Percentiles rank a stretch among this genome's conserved stretches.
phyloP scores from a whole-genome alignment of 2,329 filamentous ascomycete species.

The Pezicula radicicola region DNA sequence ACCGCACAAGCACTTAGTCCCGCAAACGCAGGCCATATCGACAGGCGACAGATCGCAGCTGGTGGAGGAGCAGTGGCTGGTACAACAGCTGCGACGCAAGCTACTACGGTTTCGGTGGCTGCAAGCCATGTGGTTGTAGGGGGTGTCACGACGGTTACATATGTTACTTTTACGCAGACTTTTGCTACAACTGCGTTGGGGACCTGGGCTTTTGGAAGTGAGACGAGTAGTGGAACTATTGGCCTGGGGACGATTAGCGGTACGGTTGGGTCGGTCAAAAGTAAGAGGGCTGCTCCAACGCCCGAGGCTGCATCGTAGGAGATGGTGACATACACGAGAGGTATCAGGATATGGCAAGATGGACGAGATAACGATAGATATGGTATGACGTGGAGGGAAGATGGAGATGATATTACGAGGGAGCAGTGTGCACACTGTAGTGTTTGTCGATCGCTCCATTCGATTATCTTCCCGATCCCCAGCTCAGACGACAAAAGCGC shows the following conservation, averaged over 20 bases:
- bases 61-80: neutral
- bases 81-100: slow-evolving; percentile 11
- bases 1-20: no score
- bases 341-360: no score
- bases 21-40: no score
- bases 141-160: slow-evolving; percentile 14
- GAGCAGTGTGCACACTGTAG: no score
- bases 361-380: no score
- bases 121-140: slow-evolving; percentile 14
- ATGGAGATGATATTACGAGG: no score
- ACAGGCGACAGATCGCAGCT: neutral
- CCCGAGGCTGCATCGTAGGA: neutral
- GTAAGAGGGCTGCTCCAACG: slow-evolving; percentile 7
- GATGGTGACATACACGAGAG: no score
- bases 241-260: slow-evolving; percentile 21
- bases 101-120: slow-evolving; percentile 10
- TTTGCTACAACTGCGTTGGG: slow-evolving; percentile 27
- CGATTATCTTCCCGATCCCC: no score
- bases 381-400: no score
- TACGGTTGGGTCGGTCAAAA: slow-evolving; percentile 6
- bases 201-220: slow-evolving; percentile 23
- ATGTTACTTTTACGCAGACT: slow-evolving; percentile 21
- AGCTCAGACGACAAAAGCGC: no score
- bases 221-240: slow-evolving; percentile 19
- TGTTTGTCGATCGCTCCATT: no score